phyloP scores from a whole-genome alignment of 106 monocot species.

The Acorus gramineus region DNA sequence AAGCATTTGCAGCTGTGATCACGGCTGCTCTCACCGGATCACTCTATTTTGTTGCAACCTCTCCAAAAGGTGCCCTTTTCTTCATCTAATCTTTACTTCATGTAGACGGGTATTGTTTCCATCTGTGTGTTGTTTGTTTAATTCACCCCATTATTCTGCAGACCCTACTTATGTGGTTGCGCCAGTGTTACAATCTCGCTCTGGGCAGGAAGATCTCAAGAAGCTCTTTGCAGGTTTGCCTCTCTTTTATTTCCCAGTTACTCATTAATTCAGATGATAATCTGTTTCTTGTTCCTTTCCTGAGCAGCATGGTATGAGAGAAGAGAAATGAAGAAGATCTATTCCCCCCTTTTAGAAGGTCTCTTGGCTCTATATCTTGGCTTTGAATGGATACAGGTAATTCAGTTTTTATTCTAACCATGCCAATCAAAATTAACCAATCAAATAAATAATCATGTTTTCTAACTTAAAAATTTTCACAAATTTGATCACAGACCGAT shows the following conservation, averaged over 20 bases:
- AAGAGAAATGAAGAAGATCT: constrained; percentile 95
- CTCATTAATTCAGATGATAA: neutral
- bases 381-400: constrained; percentile 94
- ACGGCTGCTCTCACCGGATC: constrained; percentile 83
- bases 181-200: constrained; percentile 47
- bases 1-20: constrained; percentile 94
- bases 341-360: constrained; percentile 88
- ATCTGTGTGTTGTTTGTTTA: neutral
- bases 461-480: neutral
- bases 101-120: neutral
- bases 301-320: constrained; percentile 87
- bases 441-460: no score
- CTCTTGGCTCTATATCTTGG: constrained; percentile 86
- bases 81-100: neutral
- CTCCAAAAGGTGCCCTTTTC: constrained; percentile 16
- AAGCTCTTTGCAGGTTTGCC: constrained; percentile 82
- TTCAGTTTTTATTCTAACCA: neutral
- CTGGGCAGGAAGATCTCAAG: constrained; percentile 66
- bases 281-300: neutral
- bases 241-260: neutral
- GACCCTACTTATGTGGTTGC: constrained; percentile 92
- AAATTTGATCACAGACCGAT: constrained; percentile 55
- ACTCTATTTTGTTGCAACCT: constrained; percentile 55
- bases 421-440: no score
- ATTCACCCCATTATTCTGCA: constrained; percentile 18